Conservation (phyloP, 208 protist genomes). For the Herpetomonas tarakana region DNA sequence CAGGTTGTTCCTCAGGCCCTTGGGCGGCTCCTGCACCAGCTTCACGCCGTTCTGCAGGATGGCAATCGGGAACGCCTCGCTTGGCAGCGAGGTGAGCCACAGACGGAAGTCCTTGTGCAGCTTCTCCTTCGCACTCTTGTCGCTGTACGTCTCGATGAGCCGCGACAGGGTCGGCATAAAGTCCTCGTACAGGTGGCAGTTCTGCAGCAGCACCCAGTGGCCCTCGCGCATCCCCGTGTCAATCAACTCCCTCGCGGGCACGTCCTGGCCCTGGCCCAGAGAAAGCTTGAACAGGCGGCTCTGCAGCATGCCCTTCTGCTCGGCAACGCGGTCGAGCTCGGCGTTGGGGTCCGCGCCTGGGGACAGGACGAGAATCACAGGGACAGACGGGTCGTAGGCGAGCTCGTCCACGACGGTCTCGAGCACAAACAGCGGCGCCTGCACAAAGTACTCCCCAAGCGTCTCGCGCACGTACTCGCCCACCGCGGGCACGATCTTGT, state of each 20-base stretch:
- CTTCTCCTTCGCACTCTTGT: slow-evolving; percentile 80
- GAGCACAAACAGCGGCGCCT: slow-evolving; percentile 94
- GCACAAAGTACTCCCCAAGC: slow-evolving; percentile 84
- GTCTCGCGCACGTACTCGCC: slow-evolving; percentile 86
- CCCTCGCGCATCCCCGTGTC: slow-evolving; percentile 85
- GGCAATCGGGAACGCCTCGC: slow-evolving; percentile 95
- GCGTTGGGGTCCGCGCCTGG: slow-evolving; percentile 96
- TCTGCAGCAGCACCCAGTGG: slow-evolving; percentile 96
- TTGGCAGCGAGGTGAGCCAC: slow-evolving; percentile 98
- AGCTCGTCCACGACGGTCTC: slow-evolving; percentile 88
- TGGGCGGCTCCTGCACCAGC: slow-evolving; percentile 98
- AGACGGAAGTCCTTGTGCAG: slow-evolving; percentile 96
- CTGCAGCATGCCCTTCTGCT: slow-evolving; percentile 80
- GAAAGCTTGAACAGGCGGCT: slow-evolving; percentile 91
- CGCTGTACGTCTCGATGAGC: slow-evolving; percentile 92
- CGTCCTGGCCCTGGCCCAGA: slow-evolving; percentile 95
- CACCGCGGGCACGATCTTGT: slow-evolving; percentile 96
- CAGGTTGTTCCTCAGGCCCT: slow-evolving; percentile 96
- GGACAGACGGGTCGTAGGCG: slow-evolving; percentile 82
- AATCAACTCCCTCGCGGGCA: slow-evolving; percentile 88
- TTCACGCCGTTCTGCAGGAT: slow-evolving; percentile 98
- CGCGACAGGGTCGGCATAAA: slow-evolving; percentile 94
- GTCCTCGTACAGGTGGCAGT: slow-evolving; percentile 94
- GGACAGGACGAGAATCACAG: slow-evolving; percentile 97
- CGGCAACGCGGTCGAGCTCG: slow-evolving; percentile 94